Conservation (phyloP, 257 asterid genomes). For the Eustoma russellianum region DNA sequence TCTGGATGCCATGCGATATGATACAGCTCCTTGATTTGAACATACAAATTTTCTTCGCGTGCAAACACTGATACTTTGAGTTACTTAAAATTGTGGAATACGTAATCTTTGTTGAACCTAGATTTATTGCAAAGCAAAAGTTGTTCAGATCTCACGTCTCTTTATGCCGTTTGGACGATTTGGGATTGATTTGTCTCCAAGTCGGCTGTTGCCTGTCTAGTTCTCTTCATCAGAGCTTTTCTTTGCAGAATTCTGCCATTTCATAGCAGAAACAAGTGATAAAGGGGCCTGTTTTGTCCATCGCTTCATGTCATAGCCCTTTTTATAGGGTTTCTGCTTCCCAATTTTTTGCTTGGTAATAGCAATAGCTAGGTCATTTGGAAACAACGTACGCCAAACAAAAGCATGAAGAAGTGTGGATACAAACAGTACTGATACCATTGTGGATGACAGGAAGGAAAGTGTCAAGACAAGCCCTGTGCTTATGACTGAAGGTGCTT, state of each 20-base stretch:
- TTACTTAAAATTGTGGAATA: too few species aligned
- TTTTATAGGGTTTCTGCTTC: conserved; percentile 44
- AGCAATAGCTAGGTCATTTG: conserved; percentile 92
- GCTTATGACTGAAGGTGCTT: conserved; percentile 43
- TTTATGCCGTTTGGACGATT: too few species aligned
- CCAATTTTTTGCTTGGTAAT: conserved; percentile 45
- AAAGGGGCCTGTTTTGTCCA: conserved; percentile 69
- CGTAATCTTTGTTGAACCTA: too few species aligned
- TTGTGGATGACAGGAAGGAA: conserved; percentile 72
- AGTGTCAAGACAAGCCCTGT: conserved; percentile 56
- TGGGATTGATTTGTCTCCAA: too few species aligned
- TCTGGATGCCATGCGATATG: too few species aligned
- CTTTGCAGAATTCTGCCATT: conserved; percentile 34
- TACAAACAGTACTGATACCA: conserved; percentile 50
- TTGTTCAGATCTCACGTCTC: too few species aligned
- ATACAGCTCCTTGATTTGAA: too few species aligned
- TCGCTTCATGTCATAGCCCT: conserved; percentile 41
- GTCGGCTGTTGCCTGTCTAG: conserved; percentile 2
- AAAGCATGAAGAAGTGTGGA: conserved; percentile 84
- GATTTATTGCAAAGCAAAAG: too few species aligned
- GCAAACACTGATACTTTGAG: too few species aligned
- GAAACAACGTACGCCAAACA: conserved; percentile 67
- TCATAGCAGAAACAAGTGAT: conserved; percentile 33
- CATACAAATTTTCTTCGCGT: too few species aligned
- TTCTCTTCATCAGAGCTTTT: conserved; percentile 32